Evolutionary conservation across 805 yeast genomes (phyloP).

Genomic region (Novakomyces olei): DNA sequence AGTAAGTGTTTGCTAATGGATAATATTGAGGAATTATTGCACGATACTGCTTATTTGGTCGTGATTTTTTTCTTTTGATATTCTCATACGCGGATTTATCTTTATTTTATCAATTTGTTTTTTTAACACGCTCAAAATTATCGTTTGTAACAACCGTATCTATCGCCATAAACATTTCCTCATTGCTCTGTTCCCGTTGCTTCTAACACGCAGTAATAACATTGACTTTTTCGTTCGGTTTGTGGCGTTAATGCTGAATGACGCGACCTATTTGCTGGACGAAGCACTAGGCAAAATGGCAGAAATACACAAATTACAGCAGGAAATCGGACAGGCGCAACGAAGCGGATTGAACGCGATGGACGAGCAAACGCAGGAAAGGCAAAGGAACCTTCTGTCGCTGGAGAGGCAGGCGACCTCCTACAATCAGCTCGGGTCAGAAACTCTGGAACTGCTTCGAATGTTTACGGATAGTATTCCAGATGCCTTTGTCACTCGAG

Average conservation of each 20-base stretch:
- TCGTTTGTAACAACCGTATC: too few species aligned
- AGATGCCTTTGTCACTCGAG: constrained; percentile 61
- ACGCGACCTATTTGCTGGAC: constrained; percentile 74
- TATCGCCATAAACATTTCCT: too few species aligned
- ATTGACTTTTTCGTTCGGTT: constrained; percentile 76
- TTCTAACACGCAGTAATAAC: too few species aligned
- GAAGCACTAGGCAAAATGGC: constrained; percentile 66
- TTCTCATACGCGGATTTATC: too few species aligned
- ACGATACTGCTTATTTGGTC: too few species aligned
- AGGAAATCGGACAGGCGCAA: constrained; percentile 24
- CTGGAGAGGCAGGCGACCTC: constrained; percentile 64
- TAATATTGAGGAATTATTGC: too few species aligned
- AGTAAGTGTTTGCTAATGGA: too few species aligned
- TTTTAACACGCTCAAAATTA: too few species aligned
- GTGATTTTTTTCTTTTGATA: too few species aligned
- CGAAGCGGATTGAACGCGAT: constrained; percentile 13
- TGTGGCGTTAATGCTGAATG: constrained; percentile 86
- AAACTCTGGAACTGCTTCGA: constrained; percentile 57
- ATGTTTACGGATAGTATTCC: constrained; percentile 76
- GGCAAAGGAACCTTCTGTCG: constrained; percentile 23
- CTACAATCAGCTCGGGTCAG: constrained; percentile 60
- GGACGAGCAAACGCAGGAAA: constrained; percentile 12
- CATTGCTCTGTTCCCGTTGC: too few species aligned
- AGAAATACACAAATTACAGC: constrained; percentile 54
- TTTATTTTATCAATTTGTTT: too few species aligned